Evolutionary conservation across 164 flowering plant species (phyloP), one percentile per base, ranked within the genome.

Genomic region (Piper betle): DNA sequence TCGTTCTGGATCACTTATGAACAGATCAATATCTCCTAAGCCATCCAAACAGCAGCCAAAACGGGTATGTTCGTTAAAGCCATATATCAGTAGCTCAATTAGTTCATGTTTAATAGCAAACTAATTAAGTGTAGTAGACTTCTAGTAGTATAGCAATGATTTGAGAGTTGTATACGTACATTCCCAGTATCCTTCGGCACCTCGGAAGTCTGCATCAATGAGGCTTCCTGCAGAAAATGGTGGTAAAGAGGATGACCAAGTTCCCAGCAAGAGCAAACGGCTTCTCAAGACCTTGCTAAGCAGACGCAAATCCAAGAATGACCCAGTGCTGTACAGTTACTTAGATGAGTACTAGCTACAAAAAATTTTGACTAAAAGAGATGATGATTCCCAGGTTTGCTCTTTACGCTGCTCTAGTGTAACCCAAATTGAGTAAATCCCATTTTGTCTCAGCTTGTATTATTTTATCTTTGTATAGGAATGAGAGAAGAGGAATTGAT

Each of bases 141-240:
- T n/a, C n/a, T n/a, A n/a, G n/a, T n/a, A n/a, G n/a, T n/a, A n/a
- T 20, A 15, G 19, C 56, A 2, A 53, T 53, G 56, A 7, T 16
- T 4, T 15, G 12, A 6, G 43, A 41, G 4, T 41, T 41, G 4
- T 41, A 4, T 41, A 41, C 9, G 43, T 41, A 43, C 12, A 15
- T 43, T 52, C 18, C 5, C 82, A 86, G 96, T 81, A 72, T 60
- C 81, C 81, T 57, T 75, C 85, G 19, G 85, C 77, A 61, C 82
- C 88, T 41, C 71, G 77, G 37, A 88, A 79, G 75, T 84, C 96
- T 55, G 82, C 80, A 73, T 88, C 92, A 19, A 79, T 84, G 90
- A 74, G 78, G 3, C 39, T 80, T 33, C 78, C 57, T 39, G 62
- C 77, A 59, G 87, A 80, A 15, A 79, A 60, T 61, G 83, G 74